These are phyloP conservation scores for Trichoderma cornu-damae DNA, from an alignment of 2,329 filamentous ascomycete species.

Conservation along the genomic window DNA sequence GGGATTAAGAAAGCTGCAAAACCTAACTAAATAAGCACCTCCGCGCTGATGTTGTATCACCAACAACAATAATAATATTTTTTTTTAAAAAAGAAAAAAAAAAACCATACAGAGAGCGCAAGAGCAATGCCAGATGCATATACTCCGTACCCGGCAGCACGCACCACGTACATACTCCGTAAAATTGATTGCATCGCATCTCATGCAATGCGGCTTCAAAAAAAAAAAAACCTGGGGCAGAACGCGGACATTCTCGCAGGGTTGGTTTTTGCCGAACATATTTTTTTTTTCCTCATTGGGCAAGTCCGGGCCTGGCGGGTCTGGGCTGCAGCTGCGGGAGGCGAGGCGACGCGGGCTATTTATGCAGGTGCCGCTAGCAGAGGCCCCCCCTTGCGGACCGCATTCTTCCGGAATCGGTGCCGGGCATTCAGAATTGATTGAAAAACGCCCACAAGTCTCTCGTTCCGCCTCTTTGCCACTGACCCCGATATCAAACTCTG, in stretches of 20 bases:
- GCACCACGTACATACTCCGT: no score
- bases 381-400: slow-evolving; percentile 19
- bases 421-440: slow-evolving; percentile 2
- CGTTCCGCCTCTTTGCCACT: not conserved
- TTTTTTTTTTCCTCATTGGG: slow-evolving; percentile 22
- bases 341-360: no score
- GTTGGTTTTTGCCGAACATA: not conserved
- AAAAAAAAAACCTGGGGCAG: no score
- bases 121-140: not conserved
- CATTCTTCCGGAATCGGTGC: slow-evolving; percentile 18
- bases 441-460: not conserved
- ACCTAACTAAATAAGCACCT: not conserved
- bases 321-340: slow-evolving; percentile 19
- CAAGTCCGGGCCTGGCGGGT: slow-evolving; percentile 21
- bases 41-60: not conserved
- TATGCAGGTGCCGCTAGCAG: slow-evolving; percentile 20
- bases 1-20: not conserved
- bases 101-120: no score
- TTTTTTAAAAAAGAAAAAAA: no score
- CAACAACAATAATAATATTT: no score
- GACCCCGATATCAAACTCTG: not conserved
- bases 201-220: not conserved
- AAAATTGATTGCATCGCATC: not conserved
- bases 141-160: not conserved
- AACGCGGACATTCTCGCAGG: no score